A percentile compares a stretch with the other conserved stretches of the same genome.
phyloP scores from a whole-genome alignment of 2,329 filamentous ascomycete genomes.

The Cladosporium sphaerospermum region DNA sequence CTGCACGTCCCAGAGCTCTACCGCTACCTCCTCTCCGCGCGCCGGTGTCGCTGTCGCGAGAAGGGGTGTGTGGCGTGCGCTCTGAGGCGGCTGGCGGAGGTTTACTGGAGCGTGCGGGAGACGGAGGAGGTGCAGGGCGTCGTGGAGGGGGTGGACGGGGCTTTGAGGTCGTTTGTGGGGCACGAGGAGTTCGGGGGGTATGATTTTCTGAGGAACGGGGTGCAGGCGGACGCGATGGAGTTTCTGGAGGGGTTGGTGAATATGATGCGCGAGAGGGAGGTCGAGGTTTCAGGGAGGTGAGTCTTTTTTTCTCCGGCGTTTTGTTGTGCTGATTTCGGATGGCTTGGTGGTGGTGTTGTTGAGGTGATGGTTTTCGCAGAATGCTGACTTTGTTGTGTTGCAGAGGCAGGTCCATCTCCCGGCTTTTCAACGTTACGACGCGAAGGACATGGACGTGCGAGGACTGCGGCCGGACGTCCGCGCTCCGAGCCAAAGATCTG shows the following conservation, averaged over 20 bases:
- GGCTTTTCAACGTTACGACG: not conserved
- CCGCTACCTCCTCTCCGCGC: not conserved
- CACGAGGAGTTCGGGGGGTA: too few species aligned
- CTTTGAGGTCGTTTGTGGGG: too few species aligned
- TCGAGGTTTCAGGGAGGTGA: not conserved
- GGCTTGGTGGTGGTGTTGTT: not conserved
- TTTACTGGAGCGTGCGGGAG: constrained; percentile 9
- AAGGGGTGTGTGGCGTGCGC: constrained; percentile 13
- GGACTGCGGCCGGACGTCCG: not conserved
- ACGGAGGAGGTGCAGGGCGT: too few species aligned
- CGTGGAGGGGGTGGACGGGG: too few species aligned
- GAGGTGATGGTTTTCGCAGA: not conserved
- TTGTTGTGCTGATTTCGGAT: not conserved
- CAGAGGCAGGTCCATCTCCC: not conserved
- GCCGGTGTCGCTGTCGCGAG: too few species aligned
- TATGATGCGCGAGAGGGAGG: too few species aligned
- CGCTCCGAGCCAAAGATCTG: not conserved
- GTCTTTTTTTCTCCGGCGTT: not conserved
- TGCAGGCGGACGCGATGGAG: too few species aligned
- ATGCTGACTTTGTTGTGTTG: not conserved
- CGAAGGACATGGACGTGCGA: not conserved
- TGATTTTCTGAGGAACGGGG: too few species aligned
- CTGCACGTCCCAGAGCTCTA: constrained; percentile 10
- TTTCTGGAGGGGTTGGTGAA: too few species aligned
- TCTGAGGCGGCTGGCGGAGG: constrained; percentile 2